phyloP scores from a whole-genome alignment of 2,329 filamentous ascomycete species.

The Calycina marina region DNA sequence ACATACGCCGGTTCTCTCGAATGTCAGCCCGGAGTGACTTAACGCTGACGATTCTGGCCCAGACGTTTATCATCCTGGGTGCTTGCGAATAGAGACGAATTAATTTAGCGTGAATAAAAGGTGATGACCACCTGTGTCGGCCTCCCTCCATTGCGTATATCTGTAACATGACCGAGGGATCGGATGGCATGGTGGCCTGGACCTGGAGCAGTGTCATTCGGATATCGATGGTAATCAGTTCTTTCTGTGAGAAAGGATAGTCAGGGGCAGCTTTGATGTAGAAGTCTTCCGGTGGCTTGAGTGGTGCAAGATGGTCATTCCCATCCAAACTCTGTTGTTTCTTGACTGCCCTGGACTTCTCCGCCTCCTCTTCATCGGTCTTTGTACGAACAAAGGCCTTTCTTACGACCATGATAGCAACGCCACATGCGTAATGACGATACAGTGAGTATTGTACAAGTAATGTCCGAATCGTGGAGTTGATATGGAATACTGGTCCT shows the following conservation, averaged over 20 bases:
- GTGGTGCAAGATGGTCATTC: slow-evolving; percentile 18
- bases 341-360: slow-evolving; percentile 21
- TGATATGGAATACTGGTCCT: slow-evolving; percentile 76
- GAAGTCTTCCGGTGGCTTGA: slow-evolving; percentile 14
- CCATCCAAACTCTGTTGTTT: slow-evolving; percentile 4
- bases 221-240: slow-evolving; percentile 70
- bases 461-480: slow-evolving; percentile 65
- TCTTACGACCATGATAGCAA: slow-evolving; percentile 62
- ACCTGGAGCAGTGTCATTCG: slow-evolving; percentile 72
- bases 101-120: slow-evolving; percentile 64
- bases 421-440: slow-evolving; percentile 76
- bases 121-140: slow-evolving; percentile 73
- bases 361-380: slow-evolving; percentile 29
- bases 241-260: slow-evolving; percentile 25
- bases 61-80: slow-evolving; percentile 67
- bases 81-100: slow-evolving; percentile 78
- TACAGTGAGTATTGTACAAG: slow-evolving; percentile 85
- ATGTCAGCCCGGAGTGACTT: slow-evolving; percentile 71
- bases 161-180: slow-evolving; percentile 86
- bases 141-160: slow-evolving; percentile 71
- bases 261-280: slow-evolving; percentile 14
- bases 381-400: slow-evolving; percentile 49
- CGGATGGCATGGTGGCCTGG: slow-evolving; percentile 75
- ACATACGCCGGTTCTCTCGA: slow-evolving; percentile 59
- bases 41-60: slow-evolving; percentile 75